Percentiles rank a stretch among this genome's conserved stretches.
These are phyloP conservation scores for Pseudohalonectria lignicola DNA, from an alignment of 2,329 filamentous ascomycete species.

Conservation along the genomic window DNA sequence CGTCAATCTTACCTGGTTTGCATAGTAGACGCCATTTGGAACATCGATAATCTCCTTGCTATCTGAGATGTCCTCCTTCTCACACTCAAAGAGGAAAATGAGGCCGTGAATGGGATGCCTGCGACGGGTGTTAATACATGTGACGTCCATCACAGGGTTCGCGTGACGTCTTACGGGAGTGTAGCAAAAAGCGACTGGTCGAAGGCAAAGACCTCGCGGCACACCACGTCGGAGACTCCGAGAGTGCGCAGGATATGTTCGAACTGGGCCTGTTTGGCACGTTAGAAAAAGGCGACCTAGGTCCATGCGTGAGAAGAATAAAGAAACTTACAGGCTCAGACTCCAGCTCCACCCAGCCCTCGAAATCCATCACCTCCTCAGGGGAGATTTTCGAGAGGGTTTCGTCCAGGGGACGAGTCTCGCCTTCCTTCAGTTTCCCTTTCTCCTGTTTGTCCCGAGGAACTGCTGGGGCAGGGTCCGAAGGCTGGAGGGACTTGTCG, in stretches of 20 bases:
- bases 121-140: constrained; percentile 15
- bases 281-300: constrained; percentile 7
- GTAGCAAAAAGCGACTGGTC: too few relatives aligned
- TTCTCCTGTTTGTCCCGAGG: too few relatives aligned
- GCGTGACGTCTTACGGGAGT: too few relatives aligned
- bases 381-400: constrained; percentile 34
- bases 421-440: too few relatives aligned
- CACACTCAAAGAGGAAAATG: constrained; percentile 76
- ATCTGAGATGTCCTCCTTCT: constrained; percentile 40
- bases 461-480: too few relatives aligned
- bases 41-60: constrained; percentile 42
- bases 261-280: constrained; percentile 60
- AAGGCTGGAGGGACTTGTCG: too few relatives aligned
- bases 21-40: constrained; percentile 70
- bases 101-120: constrained; percentile 70
- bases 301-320: too few relatives aligned
- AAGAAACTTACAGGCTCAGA: constrained; percentile 65
- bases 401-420: constrained; percentile 32
- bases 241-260: constrained; percentile 73
- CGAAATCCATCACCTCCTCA: constrained; percentile 49
- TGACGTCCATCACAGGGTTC: too few relatives aligned
- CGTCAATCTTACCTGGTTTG: constrained; percentile 62
- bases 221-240: constrained; percentile 61
- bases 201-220: constrained; percentile 66
- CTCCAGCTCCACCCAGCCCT: constrained; percentile 75